Evolutionary conservation across 2,329 filamentous ascomycete species (phyloP), one percentile per base, ranked within the genome.

Genomic region (Didymella keratinophila): DNA sequence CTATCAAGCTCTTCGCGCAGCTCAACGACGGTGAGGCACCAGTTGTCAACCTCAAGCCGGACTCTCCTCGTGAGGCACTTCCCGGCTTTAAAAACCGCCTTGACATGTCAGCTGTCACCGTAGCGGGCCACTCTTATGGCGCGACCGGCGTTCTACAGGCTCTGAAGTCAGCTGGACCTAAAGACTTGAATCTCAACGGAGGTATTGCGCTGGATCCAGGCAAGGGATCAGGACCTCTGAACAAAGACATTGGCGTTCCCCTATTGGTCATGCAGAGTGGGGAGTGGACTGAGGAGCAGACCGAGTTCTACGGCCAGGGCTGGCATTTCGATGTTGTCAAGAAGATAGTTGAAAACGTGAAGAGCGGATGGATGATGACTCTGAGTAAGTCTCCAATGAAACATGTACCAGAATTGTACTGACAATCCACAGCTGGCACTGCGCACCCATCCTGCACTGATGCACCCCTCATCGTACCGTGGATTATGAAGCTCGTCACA

Each of bases 391-490:
- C 63, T 2, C 6, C 2, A 9, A 62, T 1, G 6, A 25, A 25
- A 20, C 14, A 6, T 23, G 2, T 6, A 1, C 12, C 11, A 23
- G 1, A 27, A 32, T 21, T 34, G 2, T 46, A 20, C 60, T 67
- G 39, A 68, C 27, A 10, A 5, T 1, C 12, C 43, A n/a, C 44
- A 69, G 64, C 60, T 43, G 74, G 74, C 27, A 69, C 70, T 77
- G 72, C 86, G 0, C 88, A 90, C 66, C 86, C 88, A 0, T 86
- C 83, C 10, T 84, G 89, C 20, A 89, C 88, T 0, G 88, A 90
- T 67, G 88, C 87, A 16, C 87, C 87, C 0, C 78, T 90, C 2
- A 81, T 90, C 8, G 83, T 89, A 60, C 87, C 87, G 0, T 75
- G 83, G 49, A 76, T 90, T 27, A 78, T 90, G 43, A 81, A 83